Evolutionary conservation across 257 asterid species (phyloP), one percentile per base, ranked within the genome.

Genomic region (Plectranthus barbatus): DNA sequence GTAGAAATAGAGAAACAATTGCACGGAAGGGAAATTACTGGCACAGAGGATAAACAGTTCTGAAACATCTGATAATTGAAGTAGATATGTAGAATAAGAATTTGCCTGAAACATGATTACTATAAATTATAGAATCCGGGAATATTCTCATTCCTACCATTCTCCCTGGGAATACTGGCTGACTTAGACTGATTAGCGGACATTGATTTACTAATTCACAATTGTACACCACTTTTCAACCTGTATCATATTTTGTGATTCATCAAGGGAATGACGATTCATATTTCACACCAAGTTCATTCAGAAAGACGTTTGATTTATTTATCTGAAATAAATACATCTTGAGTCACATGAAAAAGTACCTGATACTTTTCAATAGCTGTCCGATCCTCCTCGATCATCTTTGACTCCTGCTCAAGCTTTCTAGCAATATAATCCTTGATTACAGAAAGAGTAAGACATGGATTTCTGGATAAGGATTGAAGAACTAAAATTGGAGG

Each of bases 401-500:
- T 67, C 85, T 83, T 89, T 8, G 99, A 89, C 73, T 92, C 99
- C 45, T 75, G 79, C 63, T 92, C 99, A 75, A 92, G 87, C 84
- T 89, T 92, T 73, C 97, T 79, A 70, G 96, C 90, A 55, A 89
- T 81, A 72, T 86, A 92, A 76, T 92, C 99, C 76, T 87, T 89
- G 76, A 89, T 79, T 31, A 92, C 99, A 44, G 99, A 89, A 55
- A 92, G 95, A 40, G 93, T 74, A 33, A 92, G 96, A 69, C 95
- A 89, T 21, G 96, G 94, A 60, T 92, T 89, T 75, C 93, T 86
- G 10, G 96, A 87, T 62, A 92, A 80, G 26, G 85, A 81, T 73
- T 92, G 97, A 72, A 92, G 79, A 84, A 92, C 99, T 74, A 92
- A 71, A 69, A 92, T 85, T 3, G 99, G 97, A 70, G 97, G 97